Evolutionary conservation across 2,329 filamentous ascomycete species (phyloP), one percentile per base, ranked within the genome.

Genomic region (Ophiocordyceps sinensis): DNA sequence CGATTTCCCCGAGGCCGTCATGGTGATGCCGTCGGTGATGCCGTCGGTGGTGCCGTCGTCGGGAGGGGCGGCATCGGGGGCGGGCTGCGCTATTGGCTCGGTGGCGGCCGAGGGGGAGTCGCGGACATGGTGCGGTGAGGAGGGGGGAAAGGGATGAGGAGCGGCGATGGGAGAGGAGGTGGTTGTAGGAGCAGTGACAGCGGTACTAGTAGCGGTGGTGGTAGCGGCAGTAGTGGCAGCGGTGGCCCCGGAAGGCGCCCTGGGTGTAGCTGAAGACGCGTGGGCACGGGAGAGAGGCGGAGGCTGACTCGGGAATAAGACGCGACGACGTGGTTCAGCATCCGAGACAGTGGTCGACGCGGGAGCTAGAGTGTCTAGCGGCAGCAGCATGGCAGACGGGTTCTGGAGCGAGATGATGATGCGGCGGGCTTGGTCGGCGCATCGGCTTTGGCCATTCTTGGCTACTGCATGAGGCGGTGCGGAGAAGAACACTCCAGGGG

Each of bases 1-100:
- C 36, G 58, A 58, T 47, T 53, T 58, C 45, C 55, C 60, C 43
- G 55, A 56, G 12, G 19, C 21, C 38, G 58, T 52, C 59, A 62
- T 63, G 41, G 52, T 51, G 51, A 4, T 26, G 23, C 23, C 23
- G 23, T 26, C n/a, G n/a, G n/a, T n/a, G n/a, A n/a, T n/a, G n/a
- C n/a, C n/a, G n/a, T n/a, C n/a, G n/a, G n/a, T n/a, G n/a, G n/a
- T n/a, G n/a, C n/a, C n/a, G 41, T 28, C 41, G 46, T 49, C 43
- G 38, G 38, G 38, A 39, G 41, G 39, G 36, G 46, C 45, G 45
- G 44, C 13, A 43, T 43, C 44, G 38, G 40, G 41, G 41, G 43
- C 34, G 35, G 41, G 44, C 29, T 44, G 44, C 40, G 45, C 51
- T 53, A 53, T 47, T 44, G 54, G 56, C 54, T 57, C 49, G 46